These are phyloP conservation scores for Jatropha curcas DNA, from an alignment of 345 rosid species.

Conservation along the genomic window DNA sequence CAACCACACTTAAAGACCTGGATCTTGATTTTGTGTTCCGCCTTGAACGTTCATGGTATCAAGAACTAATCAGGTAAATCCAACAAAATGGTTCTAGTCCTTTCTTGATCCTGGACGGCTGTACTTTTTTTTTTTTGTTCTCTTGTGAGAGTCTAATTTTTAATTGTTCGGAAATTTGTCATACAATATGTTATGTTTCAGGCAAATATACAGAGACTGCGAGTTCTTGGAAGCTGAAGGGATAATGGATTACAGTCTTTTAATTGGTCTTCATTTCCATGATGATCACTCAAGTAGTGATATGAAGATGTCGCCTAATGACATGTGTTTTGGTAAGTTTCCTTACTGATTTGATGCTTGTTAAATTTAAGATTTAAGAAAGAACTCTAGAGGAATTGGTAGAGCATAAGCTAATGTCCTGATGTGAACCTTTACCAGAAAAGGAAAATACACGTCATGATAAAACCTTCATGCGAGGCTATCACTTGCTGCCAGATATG, in stretches of 20 bases:
- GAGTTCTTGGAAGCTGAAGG: constrained; percentile 68
- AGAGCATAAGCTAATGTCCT: not conserved
- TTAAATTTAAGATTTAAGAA: not conserved
- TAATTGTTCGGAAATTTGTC: not conserved
- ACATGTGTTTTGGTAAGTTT: constrained; percentile 22
- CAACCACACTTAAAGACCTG: constrained; percentile 71
- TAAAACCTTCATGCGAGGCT: constrained; percentile 51
- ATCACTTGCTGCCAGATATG: constrained; percentile 62
- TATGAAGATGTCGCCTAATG: constrained; percentile 27
- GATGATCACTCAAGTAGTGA: constrained; percentile 39
- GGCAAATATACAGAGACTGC: constrained; percentile 66
- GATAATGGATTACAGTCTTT: constrained; percentile 73
- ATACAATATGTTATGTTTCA: constrained; percentile 15
- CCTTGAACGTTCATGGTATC: constrained; percentile 55
- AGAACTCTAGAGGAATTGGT: not conserved
- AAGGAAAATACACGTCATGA: constrained; percentile 32
- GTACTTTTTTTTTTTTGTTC: not conserved
- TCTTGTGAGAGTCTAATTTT: not conserved
- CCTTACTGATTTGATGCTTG: not conserved
- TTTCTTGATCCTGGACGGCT: not conserved
- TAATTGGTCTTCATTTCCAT: constrained; percentile 65
- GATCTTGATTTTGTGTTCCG: constrained; percentile 63
- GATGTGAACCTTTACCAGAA: constrained; percentile 23
- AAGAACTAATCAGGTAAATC: constrained; percentile 50
- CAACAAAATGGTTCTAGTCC: not conserved